These are phyloP conservation scores for Naganishia sp. DNA, from an alignment of 1,284 basidiomycete genomes.

Conservation along the genomic window DNA sequence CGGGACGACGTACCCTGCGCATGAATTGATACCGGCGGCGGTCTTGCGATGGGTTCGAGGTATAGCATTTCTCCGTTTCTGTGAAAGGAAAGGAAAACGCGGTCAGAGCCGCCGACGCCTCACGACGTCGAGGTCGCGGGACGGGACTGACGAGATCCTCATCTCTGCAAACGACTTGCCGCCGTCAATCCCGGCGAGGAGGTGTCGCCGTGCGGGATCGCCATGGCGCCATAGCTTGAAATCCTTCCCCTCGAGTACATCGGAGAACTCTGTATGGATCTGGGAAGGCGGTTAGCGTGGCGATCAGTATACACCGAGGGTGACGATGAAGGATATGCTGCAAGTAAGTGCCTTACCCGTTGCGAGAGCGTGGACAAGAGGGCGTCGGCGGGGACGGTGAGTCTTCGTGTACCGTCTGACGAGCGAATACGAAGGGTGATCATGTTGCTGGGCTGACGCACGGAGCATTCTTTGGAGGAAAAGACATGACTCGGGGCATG, in stretches of 20 bases:
- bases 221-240: slow-evolving; percentile 18
- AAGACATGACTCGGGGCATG: background rate
- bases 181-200: slow-evolving; percentile 8
- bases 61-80: slow-evolving; percentile 23
- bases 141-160: background rate
- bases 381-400: slow-evolving; percentile 1
- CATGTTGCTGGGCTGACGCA: too few species aligned
- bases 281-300: background rate
- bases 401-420: slow-evolving; percentile 13
- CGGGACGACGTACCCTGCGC: slow-evolving; percentile 3
- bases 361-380: background rate
- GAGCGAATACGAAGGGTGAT: slow-evolving; percentile 23
- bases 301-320: too few species aligned
- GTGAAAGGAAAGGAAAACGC: background rate
- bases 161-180: slow-evolving; percentile 4
- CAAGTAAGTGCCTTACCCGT: background rate
- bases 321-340: background rate
- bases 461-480: too few species aligned
- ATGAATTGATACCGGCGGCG: background rate
- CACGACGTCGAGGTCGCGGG: background rate
- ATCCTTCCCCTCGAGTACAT: background rate
- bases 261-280: slow-evolving; percentile 7
- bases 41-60: background rate
- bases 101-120: background rate
- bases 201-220: background rate